Percentiles rank a stretch among this genome's conserved stretches.
Evolutionary conservation across 768 basidiomycete species (phyloP).

Genomic region (Coprinellus micaceus): DNA sequence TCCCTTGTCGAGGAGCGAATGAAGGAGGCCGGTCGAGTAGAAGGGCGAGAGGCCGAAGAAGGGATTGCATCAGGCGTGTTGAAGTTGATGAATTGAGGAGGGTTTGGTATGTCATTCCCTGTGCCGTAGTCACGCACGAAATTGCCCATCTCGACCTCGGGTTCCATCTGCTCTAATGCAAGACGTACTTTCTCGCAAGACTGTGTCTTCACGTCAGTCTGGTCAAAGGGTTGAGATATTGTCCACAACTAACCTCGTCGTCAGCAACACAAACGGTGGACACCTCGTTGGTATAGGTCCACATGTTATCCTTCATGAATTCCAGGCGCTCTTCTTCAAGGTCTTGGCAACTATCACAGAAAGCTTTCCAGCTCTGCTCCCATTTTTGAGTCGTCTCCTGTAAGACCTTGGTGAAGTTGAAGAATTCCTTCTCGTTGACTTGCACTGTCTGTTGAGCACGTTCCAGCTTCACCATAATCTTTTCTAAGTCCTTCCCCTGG

Average conservation of each 20-base stretch:
- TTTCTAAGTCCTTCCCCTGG: constrained; percentile 92
- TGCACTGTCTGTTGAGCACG: constrained; percentile 89
- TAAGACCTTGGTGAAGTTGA: constrained; percentile 77
- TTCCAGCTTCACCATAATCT: constrained; percentile 82
- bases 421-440: constrained; percentile 88
- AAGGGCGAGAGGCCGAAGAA: constrained; percentile 51
- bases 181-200: constrained; percentile 88
- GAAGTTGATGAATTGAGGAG: constrained; percentile 85
- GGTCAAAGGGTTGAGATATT: constrained; percentile 18
- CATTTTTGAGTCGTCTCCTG: constrained; percentile 79
- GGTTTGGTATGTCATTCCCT: constrained; percentile 82
- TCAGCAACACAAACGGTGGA: constrained; percentile 93
- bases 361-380: constrained; percentile 92
- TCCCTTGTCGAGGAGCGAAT: constrained; percentile 41
- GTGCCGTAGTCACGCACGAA: constrained; percentile 91
- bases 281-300: constrained; percentile 95
- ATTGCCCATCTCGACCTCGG: constrained; percentile 81
- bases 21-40: constrained; percentile 58
- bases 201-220: constrained; percentile 36
- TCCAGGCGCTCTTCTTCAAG: constrained; percentile 93
- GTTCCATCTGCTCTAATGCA: constrained; percentile 84
- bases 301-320: constrained; percentile 92
- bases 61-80: constrained; percentile 62
- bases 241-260: constrained; percentile 79
- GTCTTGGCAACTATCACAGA: constrained; percentile 95